Evolutionary conservation across 345 rosid species (phyloP).

Genomic region (Combretum micranthum): DNA sequence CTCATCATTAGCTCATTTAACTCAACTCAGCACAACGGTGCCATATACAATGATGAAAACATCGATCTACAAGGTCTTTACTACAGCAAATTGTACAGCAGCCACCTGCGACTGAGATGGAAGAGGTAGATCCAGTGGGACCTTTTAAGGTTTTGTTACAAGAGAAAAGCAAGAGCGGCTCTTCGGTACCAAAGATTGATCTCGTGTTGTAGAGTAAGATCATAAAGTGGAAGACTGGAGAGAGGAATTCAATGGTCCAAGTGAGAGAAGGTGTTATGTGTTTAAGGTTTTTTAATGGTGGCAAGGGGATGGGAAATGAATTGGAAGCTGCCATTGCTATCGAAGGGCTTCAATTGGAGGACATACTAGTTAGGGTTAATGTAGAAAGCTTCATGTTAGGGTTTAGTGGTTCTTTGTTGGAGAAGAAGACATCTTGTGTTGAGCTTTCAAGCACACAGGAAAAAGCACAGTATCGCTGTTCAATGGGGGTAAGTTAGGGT

Average conservation of each 20-base stretch:
- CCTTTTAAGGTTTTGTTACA: slow-evolving; percentile 54
- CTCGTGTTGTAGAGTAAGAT: slow-evolving; percentile 78
- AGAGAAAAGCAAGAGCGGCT: slow-evolving; percentile 6
- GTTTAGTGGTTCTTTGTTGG: slow-evolving; percentile 29
- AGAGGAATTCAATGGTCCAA: slow-evolving; percentile 53
- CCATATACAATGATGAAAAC: slow-evolving; percentile 63
- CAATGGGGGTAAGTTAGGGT: too few relatives aligned
- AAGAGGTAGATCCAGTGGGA: slow-evolving; percentile 29
- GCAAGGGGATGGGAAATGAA: slow-evolving; percentile 17
- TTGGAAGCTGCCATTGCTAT: slow-evolving; percentile 29
- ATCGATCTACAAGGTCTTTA: slow-evolving; percentile 39
- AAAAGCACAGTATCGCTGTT: too few relatives aligned
- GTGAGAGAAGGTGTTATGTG: slow-evolving; percentile 45
- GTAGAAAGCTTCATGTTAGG: slow-evolving; percentile 59
- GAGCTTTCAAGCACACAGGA: neutral
- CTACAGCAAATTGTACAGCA: slow-evolving; percentile 31
- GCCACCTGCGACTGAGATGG: slow-evolving; percentile 34
- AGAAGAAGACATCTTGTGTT: slow-evolving; percentile 23
- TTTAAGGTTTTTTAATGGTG: slow-evolving; percentile 68
- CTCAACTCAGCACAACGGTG: slow-evolving; percentile 41
- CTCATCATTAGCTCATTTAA: slow-evolving; percentile 14
- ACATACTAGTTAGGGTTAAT: slow-evolving; percentile 56
- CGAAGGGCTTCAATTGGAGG: slow-evolving; percentile 75
- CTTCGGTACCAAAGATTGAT: slow-evolving; percentile 42
- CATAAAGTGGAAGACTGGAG: slow-evolving; percentile 71